These are phyloP conservation scores for Sugiyamaella marilandica DNA, from an alignment of 805 yeast species.

Conservation along the genomic window DNA sequence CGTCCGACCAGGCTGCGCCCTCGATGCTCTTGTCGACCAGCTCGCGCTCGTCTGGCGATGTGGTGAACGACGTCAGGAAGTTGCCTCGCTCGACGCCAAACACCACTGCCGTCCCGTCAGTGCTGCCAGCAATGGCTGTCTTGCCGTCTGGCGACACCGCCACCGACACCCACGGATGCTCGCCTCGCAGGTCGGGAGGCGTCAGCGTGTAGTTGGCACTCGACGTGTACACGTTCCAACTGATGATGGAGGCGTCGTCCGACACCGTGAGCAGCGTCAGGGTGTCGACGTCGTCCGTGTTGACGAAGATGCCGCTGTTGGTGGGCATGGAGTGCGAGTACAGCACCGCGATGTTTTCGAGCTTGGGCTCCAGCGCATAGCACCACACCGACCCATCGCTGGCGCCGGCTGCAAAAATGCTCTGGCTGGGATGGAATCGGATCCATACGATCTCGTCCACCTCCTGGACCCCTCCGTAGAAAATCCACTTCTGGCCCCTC, in stretches of 20 bases:
- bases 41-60: conserved; percentile 45
- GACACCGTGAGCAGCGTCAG: conserved; percentile 68
- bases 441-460: conserved; percentile 90
- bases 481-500: conserved; percentile 80
- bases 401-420: conserved; percentile 86
- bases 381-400: conserved; percentile 93
- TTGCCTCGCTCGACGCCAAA: conserved; percentile 71
- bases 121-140: conserved; percentile 71
- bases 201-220: conserved; percentile 49
- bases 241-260: conserved; percentile 80
- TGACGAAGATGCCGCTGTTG: conserved; percentile 72
- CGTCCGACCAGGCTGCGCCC: conserved; percentile 75
- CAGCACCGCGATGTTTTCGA: conserved; percentile 45
- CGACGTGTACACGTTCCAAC: conserved; percentile 85
- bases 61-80: conserved; percentile 55
- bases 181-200: conserved; percentile 59
- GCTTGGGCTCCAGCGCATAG: conserved; percentile 63
- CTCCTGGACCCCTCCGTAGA: conserved; percentile 68
- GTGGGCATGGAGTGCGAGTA: conserved; percentile 71
- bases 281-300: conserved; percentile 52
- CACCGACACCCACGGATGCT: conserved; percentile 86
- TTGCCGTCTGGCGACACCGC: conserved; percentile 46
- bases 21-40: conserved; percentile 60
- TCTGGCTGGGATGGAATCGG: conserved; percentile 67
- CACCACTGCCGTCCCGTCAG: conserved; percentile 83